These are phyloP conservation scores for Didymella segeticola DNA, from an alignment of 2,329 filamentous ascomycete species.

Conservation along the genomic window DNA sequence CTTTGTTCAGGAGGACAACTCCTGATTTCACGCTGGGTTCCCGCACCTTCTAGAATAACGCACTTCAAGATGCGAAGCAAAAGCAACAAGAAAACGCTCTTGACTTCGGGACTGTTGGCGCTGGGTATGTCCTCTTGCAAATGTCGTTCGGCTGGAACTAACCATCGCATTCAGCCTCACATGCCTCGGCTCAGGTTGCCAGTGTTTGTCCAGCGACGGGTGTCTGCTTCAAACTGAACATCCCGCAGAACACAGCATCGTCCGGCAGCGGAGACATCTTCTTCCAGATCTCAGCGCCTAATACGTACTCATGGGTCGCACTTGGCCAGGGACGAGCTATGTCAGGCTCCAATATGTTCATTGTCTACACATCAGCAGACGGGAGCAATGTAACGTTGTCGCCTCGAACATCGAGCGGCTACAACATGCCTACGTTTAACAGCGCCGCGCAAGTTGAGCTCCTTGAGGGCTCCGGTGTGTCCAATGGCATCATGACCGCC, in stretches of 20 bases:
- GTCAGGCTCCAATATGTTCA: conserved; percentile 64
- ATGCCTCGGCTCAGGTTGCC: conserved; percentile 40
- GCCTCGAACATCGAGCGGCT: conserved; percentile 56
- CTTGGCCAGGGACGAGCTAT: conserved; percentile 63
- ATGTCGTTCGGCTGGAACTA: conserved; percentile 13
- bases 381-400: conserved; percentile 65
- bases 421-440: conserved; percentile 53
- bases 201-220: conserved; percentile 37
- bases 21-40: neutral
- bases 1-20: neutral
- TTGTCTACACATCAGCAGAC: conserved; percentile 61
- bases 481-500: conserved; percentile 60
- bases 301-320: conserved; percentile 60
- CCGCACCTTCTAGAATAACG: neutral
- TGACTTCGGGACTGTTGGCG: conserved; percentile 32
- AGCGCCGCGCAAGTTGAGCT: conserved; percentile 54
- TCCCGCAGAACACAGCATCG: conserved; percentile 60
- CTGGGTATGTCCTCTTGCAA: conserved; percentile 28
- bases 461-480: conserved; percentile 61
- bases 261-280: conserved; percentile 63
- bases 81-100: conserved; percentile 16
- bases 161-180: conserved; percentile 30
- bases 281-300: conserved; percentile 63
- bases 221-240: conserved; percentile 60
- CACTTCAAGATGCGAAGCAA: conserved; percentile 20